These are phyloP conservation scores for Wickerhamiella hasegawae DNA, from an alignment of 805 yeast species.

Conservation along the genomic window DNA sequence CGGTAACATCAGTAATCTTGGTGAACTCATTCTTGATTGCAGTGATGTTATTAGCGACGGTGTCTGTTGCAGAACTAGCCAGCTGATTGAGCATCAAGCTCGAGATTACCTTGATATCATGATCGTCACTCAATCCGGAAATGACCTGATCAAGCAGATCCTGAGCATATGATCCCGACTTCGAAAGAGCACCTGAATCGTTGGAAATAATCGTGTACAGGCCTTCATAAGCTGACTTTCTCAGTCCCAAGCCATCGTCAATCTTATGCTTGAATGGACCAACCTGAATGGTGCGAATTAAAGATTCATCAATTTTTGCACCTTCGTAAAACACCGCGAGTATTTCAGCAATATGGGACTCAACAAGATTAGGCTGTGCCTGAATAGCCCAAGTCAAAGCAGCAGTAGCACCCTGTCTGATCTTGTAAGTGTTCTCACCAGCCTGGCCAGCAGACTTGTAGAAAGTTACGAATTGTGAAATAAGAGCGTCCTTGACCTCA, in stretches of 20 bases:
- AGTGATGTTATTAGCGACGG: slow-evolving; percentile 3
- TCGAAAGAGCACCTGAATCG: slow-evolving; percentile 13
- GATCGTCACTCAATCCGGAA: slow-evolving; percentile 43
- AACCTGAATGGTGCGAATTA: slow-evolving; percentile 35
- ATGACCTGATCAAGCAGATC: slow-evolving; percentile 29
- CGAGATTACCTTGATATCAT: slow-evolving; percentile 39
- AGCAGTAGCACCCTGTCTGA: not conserved
- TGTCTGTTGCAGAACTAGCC: slow-evolving; percentile 20
- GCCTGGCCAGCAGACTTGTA: not conserved
- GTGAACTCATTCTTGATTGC: slow-evolving; percentile 24
- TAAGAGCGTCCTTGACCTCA: no score
- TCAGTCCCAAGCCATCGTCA: slow-evolving; percentile 59
- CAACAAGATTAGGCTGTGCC: slow-evolving; percentile 1
- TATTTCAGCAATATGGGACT: not conserved
- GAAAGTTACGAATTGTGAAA: no score
- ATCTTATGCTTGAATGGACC: slow-evolving; percentile 77
- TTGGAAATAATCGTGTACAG: slow-evolving; percentile 35
- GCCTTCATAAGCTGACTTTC: slow-evolving; percentile 58
- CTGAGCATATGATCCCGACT: slow-evolving; percentile 16
- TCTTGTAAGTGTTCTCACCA: no score
- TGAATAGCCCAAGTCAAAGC: slow-evolving; percentile 5
- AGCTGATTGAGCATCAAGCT: slow-evolving; percentile 30
- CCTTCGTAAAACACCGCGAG: not conserved
- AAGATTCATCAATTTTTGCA: slow-evolving; percentile 1
- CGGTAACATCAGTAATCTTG: slow-evolving; percentile 30